phyloP scores from a whole-genome alignment of 2,329 filamentous ascomycete species.

The Berkeleyomyces basicola region DNA sequence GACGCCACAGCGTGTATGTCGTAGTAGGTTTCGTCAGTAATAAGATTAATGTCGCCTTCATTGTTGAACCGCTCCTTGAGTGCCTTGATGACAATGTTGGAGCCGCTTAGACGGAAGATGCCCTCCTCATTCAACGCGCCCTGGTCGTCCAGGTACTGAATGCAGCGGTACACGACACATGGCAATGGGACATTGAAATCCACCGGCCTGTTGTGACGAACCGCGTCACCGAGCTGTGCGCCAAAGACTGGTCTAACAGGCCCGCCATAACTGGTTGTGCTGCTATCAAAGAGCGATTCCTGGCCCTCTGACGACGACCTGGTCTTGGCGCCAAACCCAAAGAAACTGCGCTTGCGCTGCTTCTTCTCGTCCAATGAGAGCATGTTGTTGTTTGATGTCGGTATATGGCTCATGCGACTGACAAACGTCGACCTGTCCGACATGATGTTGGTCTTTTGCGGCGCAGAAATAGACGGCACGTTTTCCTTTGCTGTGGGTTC shows the following conservation, averaged over 20 bases:
- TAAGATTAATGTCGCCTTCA: slow-evolving; percentile 78
- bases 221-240: slow-evolving; percentile 68
- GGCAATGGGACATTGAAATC: slow-evolving; percentile 64
- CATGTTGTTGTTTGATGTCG: background rate
- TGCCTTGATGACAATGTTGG: slow-evolving; percentile 81
- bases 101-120: slow-evolving; percentile 94
- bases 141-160: slow-evolving; percentile 78
- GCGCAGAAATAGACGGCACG: slow-evolving; percentile 49
- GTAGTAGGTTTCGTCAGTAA: slow-evolving; percentile 70
- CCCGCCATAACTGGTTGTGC: slow-evolving; percentile 31
- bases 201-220: slow-evolving; percentile 57
- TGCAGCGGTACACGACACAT: slow-evolving; percentile 85
- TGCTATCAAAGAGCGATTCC: slow-evolving; percentile 35
- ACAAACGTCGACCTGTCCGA: slow-evolving; percentile 74
- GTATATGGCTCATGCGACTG: slow-evolving; percentile 37
- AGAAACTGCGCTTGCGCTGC: slow-evolving; percentile 60
- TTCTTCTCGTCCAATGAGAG: slow-evolving; percentile 54
- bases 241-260: slow-evolving; percentile 64
- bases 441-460: slow-evolving; percentile 71
- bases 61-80: slow-evolving; percentile 85
- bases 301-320: slow-evolving; percentile 41
- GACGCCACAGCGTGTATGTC: slow-evolving; percentile 95
- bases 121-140: slow-evolving; percentile 76
- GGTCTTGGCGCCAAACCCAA: slow-evolving; percentile 49
- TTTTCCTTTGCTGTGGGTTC: slow-evolving; percentile 24